These are phyloP conservation scores for Ascochyta fabae DNA, from an alignment of 2,329 filamentous ascomycete genomes.

Conservation along the genomic window DNA sequence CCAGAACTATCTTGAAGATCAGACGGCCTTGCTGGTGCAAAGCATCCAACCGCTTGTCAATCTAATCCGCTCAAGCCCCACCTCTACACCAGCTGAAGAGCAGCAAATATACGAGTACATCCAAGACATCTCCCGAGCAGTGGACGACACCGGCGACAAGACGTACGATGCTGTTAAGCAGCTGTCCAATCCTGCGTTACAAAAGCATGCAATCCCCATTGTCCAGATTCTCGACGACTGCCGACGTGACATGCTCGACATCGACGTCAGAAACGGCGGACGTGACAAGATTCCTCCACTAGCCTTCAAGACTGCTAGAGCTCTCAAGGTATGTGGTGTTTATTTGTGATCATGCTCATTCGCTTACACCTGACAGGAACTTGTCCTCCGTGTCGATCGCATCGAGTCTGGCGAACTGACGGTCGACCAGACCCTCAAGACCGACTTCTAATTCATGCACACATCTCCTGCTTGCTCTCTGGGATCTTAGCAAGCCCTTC, in stretches of 20 bases:
- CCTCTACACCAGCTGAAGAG: constrained; percentile 39
- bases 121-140: constrained; percentile 71
- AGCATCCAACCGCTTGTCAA: constrained; percentile 82
- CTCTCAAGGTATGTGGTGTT: constrained; percentile 66
- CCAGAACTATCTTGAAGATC: constrained; percentile 80
- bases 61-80: constrained; percentile 62
- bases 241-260: constrained; percentile 68
- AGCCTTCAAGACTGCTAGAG: constrained; percentile 84
- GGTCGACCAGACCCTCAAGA: constrained; percentile 41
- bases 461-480: not conserved
- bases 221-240: constrained; percentile 66
- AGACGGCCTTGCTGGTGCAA: constrained; percentile 78
- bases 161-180: constrained; percentile 61
- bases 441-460: constrained; percentile 33
- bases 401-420: constrained; percentile 50
- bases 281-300: constrained; percentile 75
- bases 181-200: constrained; percentile 59
- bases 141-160: constrained; percentile 71
- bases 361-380: constrained; percentile 40
- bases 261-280: constrained; percentile 65
- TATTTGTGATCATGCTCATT: not conserved
- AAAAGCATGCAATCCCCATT: constrained; percentile 58
- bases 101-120: constrained; percentile 71
- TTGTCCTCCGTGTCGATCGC: constrained; percentile 50
- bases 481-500: not conserved